Evolutionary conservation across 2,329 filamentous ascomycete species (phyloP).

Genomic region (Claviceps spartinae): DNA sequence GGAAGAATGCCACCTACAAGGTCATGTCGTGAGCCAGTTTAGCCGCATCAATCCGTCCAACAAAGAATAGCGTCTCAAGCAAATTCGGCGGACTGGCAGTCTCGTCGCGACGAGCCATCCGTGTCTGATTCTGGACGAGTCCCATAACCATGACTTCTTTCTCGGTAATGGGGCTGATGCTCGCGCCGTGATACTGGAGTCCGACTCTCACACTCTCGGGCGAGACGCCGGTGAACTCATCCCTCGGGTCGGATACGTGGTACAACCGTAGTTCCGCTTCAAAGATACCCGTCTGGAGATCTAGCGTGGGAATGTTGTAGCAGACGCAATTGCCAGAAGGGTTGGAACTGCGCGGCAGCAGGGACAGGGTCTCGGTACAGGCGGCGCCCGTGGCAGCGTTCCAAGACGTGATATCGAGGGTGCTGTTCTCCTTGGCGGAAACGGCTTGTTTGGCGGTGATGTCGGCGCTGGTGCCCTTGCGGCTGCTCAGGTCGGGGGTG

Average conservation of each 20-base stretch:
- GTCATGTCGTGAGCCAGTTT: conserved; percentile 41
- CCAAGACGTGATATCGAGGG: conserved; percentile 44
- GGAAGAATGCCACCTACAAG: conserved; percentile 35
- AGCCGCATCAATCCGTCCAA: conserved; percentile 51
- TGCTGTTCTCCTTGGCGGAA: conserved; percentile 26
- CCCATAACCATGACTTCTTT: conserved; percentile 14
- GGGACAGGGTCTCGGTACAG: conserved; percentile 43
- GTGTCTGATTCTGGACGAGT: conserved; percentile 10
- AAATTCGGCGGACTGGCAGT: conserved; percentile 25
- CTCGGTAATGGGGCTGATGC: conserved; percentile 16
- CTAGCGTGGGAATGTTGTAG: conserved; percentile 65
- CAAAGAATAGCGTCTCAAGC: conserved; percentile 52
- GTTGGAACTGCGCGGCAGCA: conserved; percentile 48
- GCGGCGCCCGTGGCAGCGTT: conserved; percentile 39
- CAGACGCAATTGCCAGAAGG: conserved; percentile 67
- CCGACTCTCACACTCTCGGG: conserved; percentile 40
- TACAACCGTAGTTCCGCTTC: conserved; percentile 66
- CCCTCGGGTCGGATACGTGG: conserved; percentile 48
- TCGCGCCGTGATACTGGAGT: conserved; percentile 40
- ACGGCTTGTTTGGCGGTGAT: conserved; percentile 12
- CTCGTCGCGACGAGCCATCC: conserved; percentile 3
- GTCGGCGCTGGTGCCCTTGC: conserved; percentile 4
- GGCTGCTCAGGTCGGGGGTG: not conserved
- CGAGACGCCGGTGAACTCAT: conserved; percentile 36
- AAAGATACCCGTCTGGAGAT: conserved; percentile 56